phyloP scores from a whole-genome alignment of 352 stramenopile species.

The Peronospora tabacina region DNA sequence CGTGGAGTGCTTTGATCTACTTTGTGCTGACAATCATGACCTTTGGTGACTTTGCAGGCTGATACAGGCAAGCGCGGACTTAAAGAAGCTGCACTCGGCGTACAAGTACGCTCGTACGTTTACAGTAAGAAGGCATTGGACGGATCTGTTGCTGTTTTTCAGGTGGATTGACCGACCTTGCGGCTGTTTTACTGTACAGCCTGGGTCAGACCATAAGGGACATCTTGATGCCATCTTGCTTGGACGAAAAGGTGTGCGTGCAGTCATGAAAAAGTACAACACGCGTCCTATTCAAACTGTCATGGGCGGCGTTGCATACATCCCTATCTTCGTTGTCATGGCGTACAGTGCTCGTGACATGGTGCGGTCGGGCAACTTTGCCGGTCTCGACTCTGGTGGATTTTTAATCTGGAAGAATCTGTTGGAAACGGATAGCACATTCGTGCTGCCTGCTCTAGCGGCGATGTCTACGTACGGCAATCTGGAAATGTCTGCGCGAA shows the following conservation, averaged over 20 bases:
- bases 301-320: slow-evolving; percentile 53
- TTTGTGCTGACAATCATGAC: slow-evolving; percentile 3
- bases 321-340: slow-evolving; percentile 65
- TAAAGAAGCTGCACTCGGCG: slow-evolving; percentile 56
- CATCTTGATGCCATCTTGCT: slow-evolving; percentile 48
- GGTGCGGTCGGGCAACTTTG: slow-evolving; percentile 61
- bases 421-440: slow-evolving; percentile 52
- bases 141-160: background rate
- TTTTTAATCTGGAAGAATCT: slow-evolving; percentile 60
- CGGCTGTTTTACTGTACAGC: slow-evolving; percentile 24
- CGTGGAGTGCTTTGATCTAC: background rate
- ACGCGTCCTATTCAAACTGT: slow-evolving; percentile 60
- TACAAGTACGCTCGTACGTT: slow-evolving; percentile 73
- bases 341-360: slow-evolving; percentile 71
- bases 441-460: slow-evolving; percentile 47
- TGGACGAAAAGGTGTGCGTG: slow-evolving; percentile 39
- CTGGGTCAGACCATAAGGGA: slow-evolving; percentile 32
- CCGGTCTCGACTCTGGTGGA: slow-evolving; percentile 51
- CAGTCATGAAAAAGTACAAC: slow-evolving; percentile 70
- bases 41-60: slow-evolving; percentile 23
- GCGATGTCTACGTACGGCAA: slow-evolving; percentile 56
- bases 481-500: slow-evolving; percentile 41
- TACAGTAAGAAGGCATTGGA: slow-evolving; percentile 28
- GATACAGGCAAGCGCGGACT: slow-evolving; percentile 46
- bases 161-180: slow-evolving; percentile 3